Evolutionary conservation across 2,329 filamentous ascomycete genomes (phyloP).

Genomic region (Pyrenochaeta sp.): DNA sequence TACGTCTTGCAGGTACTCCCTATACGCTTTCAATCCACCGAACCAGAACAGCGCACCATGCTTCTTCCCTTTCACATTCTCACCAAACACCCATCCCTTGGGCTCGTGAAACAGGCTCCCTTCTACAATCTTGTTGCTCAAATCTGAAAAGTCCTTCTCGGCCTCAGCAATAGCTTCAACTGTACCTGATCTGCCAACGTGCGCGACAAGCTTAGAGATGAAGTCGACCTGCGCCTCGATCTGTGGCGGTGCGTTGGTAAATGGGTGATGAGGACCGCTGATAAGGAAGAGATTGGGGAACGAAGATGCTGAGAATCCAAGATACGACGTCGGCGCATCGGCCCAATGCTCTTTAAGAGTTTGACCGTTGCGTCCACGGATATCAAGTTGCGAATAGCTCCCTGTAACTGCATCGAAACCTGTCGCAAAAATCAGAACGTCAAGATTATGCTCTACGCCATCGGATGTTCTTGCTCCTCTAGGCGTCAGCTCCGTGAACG

Average conservation of each 20-base stretch:
- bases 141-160: conserved; percentile 46
- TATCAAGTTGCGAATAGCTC: conserved; percentile 23
- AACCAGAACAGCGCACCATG: conserved; percentile 48
- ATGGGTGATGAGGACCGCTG: conserved; percentile 54
- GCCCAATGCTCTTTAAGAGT: conserved; percentile 32
- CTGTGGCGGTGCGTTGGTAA: conserved; percentile 51
- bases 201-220: conserved; percentile 46
- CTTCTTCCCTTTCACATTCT: conserved; percentile 51
- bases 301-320: conserved; percentile 44
- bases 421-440: conserved; percentile 51
- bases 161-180: conserved; percentile 45
- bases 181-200: conserved; percentile 14
- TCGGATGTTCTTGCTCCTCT: conserved; percentile 50
- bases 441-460: conserved; percentile 45
- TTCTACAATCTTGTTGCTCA: conserved; percentile 42
- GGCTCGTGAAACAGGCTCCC: conserved; percentile 44
- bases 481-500: conserved; percentile 41
- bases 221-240: conserved; percentile 52
- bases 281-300: conserved; percentile 50
- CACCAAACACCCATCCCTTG: conserved; percentile 50
- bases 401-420: conserved; percentile 56
- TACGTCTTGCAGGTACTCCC: conserved; percentile 7
- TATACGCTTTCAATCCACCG: conserved; percentile 31
- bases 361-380: conserved; percentile 28
- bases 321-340: conserved; percentile 37